Base-by-base conservation (phyloP, 768 basidiomycete genomes). In the Suillus weaverae region DNA sequence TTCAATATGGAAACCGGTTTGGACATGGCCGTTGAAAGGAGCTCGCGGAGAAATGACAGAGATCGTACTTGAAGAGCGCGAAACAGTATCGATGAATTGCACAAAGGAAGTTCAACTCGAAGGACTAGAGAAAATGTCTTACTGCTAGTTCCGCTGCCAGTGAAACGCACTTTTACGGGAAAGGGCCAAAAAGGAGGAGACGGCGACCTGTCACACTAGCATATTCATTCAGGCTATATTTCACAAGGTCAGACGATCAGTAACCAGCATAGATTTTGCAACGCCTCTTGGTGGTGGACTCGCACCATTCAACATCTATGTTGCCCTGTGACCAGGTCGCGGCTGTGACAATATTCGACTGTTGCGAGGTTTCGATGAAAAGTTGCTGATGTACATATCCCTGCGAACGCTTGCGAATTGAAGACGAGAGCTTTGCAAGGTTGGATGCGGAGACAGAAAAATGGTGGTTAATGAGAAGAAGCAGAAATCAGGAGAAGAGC, bases 161-260 rank as follows among this genome's bases (percentile, higher is more conserved):
- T 57, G n/a, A 32, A 60, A 20, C 62, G 60, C 56, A 69, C 55
- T 7, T 77, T n/a, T 76, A 35, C 16, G 32, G 38, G 20, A 11
- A 33, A 2, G 18, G 26, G 14, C 38, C 41, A 20, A 35, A 54
- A 26, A 66, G 22, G 8, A 51, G 72, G 5, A 26, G 51, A 0
- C 76, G 81, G 62, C 74, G 70, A 39, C 72, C 78, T 3, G 65
- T 81, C 3, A 79, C 79, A 5, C 63, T 71, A 0, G 79, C 79
- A 32, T 82, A 81, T 60, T 76, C 78, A 2, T 82, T 83, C 68
- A 0, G 80, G 81, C 66, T 82, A 81, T 62, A 56, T 73, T 18
- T 66, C 77, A 14, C 80, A 82, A 67, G 81, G 81, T 0, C 81
- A 81, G 65, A 82, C 79, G 6, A 43, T 43, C 44, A 46, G 20